phyloP scores from a whole-genome alignment of 2,329 filamentous ascomycete genomes.

The Pseudogymnoascus sp. region DNA sequence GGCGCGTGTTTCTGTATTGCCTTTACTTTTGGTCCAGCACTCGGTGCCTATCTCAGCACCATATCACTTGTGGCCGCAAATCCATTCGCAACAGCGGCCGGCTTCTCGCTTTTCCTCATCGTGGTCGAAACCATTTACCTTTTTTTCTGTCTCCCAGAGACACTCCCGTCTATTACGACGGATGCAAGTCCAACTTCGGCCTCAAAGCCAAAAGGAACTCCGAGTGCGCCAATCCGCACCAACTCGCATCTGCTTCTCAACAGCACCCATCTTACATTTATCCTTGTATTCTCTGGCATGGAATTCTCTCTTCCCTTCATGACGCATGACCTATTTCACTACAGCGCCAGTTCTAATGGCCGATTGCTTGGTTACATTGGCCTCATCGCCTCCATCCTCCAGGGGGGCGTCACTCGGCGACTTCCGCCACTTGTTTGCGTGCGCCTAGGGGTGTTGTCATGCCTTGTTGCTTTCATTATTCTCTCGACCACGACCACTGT shows the following conservation, averaged over 20 bases:
- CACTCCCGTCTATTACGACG: constrained; percentile 47
- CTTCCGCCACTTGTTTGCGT: constrained; percentile 75
- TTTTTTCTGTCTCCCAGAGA: constrained; percentile 80
- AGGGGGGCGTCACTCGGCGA: constrained; percentile 83
- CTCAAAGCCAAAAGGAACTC: constrained; percentile 18
- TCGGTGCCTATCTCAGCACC: constrained; percentile 78
- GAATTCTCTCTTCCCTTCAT: constrained; percentile 97
- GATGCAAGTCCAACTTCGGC: background rate
- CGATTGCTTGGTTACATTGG: constrained; percentile 85
- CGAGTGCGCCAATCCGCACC: constrained; percentile 39
- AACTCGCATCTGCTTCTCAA: constrained; percentile 83
- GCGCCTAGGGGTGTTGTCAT: constrained; percentile 69
- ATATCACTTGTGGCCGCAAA: constrained; percentile 75
- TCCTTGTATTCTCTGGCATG: constrained; percentile 96
- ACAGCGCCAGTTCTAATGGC: constrained; percentile 72
- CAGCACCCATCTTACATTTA: constrained; percentile 77
- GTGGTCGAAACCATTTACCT: constrained; percentile 83
- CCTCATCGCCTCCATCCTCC: constrained; percentile 82
- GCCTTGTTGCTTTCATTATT: constrained; percentile 71
- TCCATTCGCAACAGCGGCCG: constrained; percentile 87
- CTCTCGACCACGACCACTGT: constrained; percentile 65
- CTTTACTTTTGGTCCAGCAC: constrained; percentile 89
- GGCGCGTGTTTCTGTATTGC: constrained; percentile 95
- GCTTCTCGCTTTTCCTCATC: constrained; percentile 77
- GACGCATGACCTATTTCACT: constrained; percentile 88